phyloP scores from a whole-genome alignment of 306 rosid species.

The Trichosanthes cucumerina region DNA sequence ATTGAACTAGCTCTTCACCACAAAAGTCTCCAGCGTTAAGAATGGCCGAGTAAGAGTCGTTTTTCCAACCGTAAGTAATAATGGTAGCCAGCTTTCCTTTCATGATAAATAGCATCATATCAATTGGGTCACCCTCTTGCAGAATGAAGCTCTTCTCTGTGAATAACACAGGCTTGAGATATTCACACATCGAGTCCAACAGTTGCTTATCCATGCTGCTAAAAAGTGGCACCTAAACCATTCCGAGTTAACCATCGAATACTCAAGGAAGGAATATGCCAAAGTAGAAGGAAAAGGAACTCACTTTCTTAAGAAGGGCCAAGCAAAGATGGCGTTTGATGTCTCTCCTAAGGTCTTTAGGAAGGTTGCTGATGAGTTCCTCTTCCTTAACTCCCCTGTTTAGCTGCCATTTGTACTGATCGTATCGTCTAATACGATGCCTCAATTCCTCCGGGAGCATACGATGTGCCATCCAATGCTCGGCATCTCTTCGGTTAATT shows the following conservation, averaged over 20 bases:
- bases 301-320: constrained; percentile 46
- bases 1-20: constrained; percentile 90
- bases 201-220: constrained; percentile 56
- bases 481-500: constrained; percentile 60
- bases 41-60: constrained; percentile 42
- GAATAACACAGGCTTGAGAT: constrained; percentile 64
- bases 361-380: constrained; percentile 50
- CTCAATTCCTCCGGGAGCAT: constrained; percentile 61
- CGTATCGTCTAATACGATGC: constrained; percentile 62
- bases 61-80: constrained; percentile 68
- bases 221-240: constrained; percentile 57
- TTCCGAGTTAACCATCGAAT: background rate
- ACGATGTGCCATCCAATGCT: constrained; percentile 91
- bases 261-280: background rate
- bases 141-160: constrained; percentile 49
- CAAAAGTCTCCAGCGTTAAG: constrained; percentile 83
- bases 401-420: constrained; percentile 90
- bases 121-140: constrained; percentile 89
- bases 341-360: constrained; percentile 83
- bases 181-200: constrained; percentile 62
- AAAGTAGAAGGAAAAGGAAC: constrained; percentile 16
- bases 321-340: constrained; percentile 80
- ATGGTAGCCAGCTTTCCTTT: constrained; percentile 46
- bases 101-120: constrained; percentile 81
- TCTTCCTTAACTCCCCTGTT: constrained; percentile 85